phyloP scores from a whole-genome alignment of 176 grass and related monocot species.

The Phoenix dactylifera region DNA sequence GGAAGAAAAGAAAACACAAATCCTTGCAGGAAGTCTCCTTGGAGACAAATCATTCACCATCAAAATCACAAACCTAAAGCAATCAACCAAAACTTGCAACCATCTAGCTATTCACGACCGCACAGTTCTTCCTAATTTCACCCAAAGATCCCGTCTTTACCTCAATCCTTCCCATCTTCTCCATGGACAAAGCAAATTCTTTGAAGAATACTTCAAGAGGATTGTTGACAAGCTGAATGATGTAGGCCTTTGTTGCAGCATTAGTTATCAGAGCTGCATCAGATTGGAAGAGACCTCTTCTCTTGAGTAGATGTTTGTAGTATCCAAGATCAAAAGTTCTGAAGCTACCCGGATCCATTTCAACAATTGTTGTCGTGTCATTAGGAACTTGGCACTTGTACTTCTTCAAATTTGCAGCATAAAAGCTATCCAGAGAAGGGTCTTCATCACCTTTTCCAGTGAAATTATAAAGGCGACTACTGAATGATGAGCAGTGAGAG shows the following conservation, averaged over 20 bases:
- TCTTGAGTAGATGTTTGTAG: conserved; percentile 13
- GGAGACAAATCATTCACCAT: too few species aligned
- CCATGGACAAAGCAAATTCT: conserved; percentile 18
- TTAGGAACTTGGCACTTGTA: conserved; percentile 14
- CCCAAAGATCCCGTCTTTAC: conserved; percentile 16
- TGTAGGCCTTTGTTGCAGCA: neutral
- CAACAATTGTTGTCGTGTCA: conserved; percentile 5
- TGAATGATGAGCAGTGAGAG: conserved; percentile 17
- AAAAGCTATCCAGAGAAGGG: conserved; percentile 12
- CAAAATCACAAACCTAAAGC: neutral
- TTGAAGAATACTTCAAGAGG: conserved; percentile 18
- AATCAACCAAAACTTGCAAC: neutral
- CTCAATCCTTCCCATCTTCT: conserved; percentile 16
- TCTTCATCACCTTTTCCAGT: conserved; percentile 14
- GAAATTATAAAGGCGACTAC: conserved; percentile 18
- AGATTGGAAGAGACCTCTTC: conserved; percentile 15
- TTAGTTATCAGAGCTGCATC: conserved; percentile 8
- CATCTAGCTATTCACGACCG: neutral
- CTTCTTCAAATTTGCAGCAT: conserved; percentile 10
- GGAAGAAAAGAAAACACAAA: too few species aligned
- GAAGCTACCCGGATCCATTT: conserved; percentile 23
- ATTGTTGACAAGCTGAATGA: conserved; percentile 2
- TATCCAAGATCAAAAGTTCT: conserved; percentile 22
- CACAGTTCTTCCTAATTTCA: conserved; percentile 15
- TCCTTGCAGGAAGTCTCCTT: too few species aligned